Conservation (phyloP, 768 basidiomycete genomes). For the Mycena indigotica region DNA sequence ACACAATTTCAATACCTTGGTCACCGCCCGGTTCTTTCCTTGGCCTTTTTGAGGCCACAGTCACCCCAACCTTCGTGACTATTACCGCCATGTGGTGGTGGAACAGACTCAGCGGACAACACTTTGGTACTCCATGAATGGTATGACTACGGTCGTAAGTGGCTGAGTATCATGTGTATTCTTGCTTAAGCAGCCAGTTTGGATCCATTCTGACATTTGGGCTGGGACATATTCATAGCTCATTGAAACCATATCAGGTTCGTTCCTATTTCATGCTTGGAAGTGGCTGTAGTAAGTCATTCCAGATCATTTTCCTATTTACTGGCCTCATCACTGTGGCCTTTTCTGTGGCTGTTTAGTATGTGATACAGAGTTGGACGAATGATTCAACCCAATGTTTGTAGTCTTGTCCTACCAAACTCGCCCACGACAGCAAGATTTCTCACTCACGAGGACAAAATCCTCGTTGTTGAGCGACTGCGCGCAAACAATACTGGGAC, state of each 20-base stretch:
- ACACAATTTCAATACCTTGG: conserved; percentile 12
- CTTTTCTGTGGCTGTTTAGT: conserved; percentile 20
- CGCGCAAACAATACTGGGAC: conserved; percentile 25
- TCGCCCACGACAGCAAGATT: conserved; percentile 22
- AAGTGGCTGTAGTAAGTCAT: background rate
- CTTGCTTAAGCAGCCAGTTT: background rate
- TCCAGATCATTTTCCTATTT: conserved; percentile 22
- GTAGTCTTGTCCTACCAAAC: conserved; percentile 15
- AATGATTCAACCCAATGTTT: background rate
- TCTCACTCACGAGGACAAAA: conserved; percentile 20
- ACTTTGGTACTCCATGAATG: conserved; percentile 23
- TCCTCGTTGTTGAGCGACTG: conserved; percentile 22
- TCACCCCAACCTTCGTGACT: conserved; percentile 21
- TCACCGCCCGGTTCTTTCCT: conserved; percentile 23
- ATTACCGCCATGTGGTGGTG: conserved; percentile 26
- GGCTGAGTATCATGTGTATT: background rate
- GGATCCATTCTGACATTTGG: conserved; percentile 22
- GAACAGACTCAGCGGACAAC: background rate
- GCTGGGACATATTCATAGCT: conserved; percentile 16
- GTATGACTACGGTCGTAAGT: conserved; percentile 19
- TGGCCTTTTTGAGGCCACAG: conserved; percentile 21
- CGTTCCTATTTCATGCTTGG: background rate
- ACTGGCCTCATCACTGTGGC: conserved; percentile 18
- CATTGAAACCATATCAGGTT: conserved; percentile 19
- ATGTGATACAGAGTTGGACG: background rate